Evolutionary conservation across 805 yeast species (phyloP), one percentile per base, ranked within the genome.

Genomic region (Teunomyces cretensis): DNA sequence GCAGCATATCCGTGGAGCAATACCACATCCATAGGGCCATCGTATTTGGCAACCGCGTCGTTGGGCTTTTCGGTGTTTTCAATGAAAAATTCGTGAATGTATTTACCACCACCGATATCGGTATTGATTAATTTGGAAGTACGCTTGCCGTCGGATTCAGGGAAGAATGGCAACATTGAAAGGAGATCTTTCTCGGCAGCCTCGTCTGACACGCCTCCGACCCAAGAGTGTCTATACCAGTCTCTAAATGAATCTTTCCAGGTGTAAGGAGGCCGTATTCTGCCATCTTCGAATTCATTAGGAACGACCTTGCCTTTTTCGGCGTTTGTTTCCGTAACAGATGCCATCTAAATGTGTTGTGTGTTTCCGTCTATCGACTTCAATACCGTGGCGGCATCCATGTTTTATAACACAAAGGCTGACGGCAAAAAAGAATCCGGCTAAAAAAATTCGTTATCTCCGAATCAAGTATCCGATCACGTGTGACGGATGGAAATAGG

Each of bases 1-100:
- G 98, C 96, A 1, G 96, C 97, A 59, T 89, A 90, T 0, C 99
- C 99, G 64, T 92, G 99, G 4, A 94, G 67, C 49, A 92, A 64
- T 2, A 94, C 88, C 17, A 90, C 63, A 62, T 83, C 87, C 44
- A 63, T 66, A 2, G 48, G 48, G 15, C 40, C 36, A 2, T 19
- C 44, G 8, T 30, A 30, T 16, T 26, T 38, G 14, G 30, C 16
- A 11, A 28, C 32, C 2, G 42, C 26, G 16, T 39, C 42, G 12
- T 17, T 30, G 2, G 86, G 78, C 13, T 51, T 42, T 38, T 67
- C 71, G 9, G 53, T 73, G 50, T 83, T 80, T 36, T 69, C 68
- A 27, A 91, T 77, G 49, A 70, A 76, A 47, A 90, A 81, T 65
- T 92, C 98, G 65, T 91, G 92, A 46, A 91, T 83, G 54, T 67